Evolutionary conservation across 139 green algal genomes (phyloP).

Genomic region (Dunaliella primolecta): DNA sequence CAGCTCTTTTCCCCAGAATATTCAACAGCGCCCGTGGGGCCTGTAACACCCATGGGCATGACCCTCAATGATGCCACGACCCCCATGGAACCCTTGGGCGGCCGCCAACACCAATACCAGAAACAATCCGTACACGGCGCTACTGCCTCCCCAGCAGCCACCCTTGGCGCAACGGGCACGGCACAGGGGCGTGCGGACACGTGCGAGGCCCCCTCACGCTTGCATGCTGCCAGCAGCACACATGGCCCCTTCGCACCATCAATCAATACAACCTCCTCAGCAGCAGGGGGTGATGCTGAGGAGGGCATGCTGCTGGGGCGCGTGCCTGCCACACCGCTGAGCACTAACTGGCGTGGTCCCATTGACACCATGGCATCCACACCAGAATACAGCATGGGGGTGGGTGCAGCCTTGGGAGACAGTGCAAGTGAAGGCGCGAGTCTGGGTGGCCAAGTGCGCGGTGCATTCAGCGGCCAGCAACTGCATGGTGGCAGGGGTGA

Average conservation of each 20-base stretch:
- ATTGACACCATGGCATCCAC: neutral
- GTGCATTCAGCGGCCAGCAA: no score
- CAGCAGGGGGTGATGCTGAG: neutral
- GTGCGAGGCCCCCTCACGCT: no score
- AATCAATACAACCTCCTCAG: neutral
- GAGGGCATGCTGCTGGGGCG: neutral
- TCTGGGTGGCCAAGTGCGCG: no score
- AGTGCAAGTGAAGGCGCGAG: no score
- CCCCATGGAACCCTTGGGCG: neutral
- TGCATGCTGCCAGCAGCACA: no score
- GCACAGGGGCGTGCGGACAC: no score
- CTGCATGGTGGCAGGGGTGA: no score
- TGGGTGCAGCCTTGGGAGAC: no score
- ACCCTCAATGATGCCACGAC: neutral
- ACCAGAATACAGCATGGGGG: neutral
- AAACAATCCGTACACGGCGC: no score
- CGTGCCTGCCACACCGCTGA: neutral
- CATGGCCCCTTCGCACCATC: no score
- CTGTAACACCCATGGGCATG: neutral
- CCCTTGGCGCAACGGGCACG: no score
- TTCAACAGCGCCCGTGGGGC: neutral
- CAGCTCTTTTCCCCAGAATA: neutral
- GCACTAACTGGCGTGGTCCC: neutral
- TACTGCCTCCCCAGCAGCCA: neutral
- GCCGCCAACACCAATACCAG: no score